Base-by-base conservation (phyloP, 495 filamentous ascomycete genomes). In the Aspergillus cavernicola region DNA sequence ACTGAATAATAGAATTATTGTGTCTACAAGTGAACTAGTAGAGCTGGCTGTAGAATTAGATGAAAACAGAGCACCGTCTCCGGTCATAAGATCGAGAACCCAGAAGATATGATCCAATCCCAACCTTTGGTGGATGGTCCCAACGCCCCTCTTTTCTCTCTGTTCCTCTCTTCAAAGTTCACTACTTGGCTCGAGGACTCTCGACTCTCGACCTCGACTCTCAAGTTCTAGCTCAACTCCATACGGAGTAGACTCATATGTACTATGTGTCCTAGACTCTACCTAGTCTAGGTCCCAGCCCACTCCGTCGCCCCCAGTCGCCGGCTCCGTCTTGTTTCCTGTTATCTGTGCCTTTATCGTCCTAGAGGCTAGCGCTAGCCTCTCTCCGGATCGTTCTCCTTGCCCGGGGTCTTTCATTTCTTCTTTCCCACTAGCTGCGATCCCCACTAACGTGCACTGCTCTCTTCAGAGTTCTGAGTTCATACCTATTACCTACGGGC, bases 371-470 rank as follows among this genome's bases (percentile, higher is more conserved):
- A 39, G 48, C 39, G 46, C 47, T 58, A 53, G 55, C 36, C 54
- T 57, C 50, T 41, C 58, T 57, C 54, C 58, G 54, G 54, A 61
- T 57, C 51, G 45, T 61, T 55, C 47, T 55, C 50, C 52, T 51
- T 46, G n/a, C 48, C 37, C 28, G 46, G 39, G 39, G 39, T 39
- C 45, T 44, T 49, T 57, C 38, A n/a, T 50, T 50, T 49, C 35
- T 41, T 50, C 50, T 52, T 41, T 43, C 36, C 33, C 22, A 13
- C 13, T 50, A 49, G 45, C 48, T 33, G 33, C 49, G 46, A 50
- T 56, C 53, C 47, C 56, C 60, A 59, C 56, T 51, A 51, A 43
- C 59, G 44, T 50, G 50, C 50, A 43, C 28, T 33, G 31, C 31
- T 22, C 19, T 28, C 24, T 28, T 28, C 24, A n/a, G n/a, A n/a